phyloP scores from a whole-genome alignment of 2,329 filamentous ascomycete species.

The Claviceps quebecensis region DNA sequence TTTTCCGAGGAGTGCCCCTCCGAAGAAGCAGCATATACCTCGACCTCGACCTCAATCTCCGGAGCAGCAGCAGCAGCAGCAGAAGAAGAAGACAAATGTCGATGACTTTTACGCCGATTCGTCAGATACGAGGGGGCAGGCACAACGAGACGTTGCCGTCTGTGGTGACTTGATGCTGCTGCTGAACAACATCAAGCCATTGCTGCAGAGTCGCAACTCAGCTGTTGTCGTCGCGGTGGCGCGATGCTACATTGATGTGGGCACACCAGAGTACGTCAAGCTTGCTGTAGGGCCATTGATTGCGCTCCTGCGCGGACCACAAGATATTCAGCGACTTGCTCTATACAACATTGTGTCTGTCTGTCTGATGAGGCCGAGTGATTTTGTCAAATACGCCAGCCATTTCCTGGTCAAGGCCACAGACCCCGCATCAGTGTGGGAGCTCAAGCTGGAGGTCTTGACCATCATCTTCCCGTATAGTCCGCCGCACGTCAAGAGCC shows the following conservation, averaged over 20 bases:
- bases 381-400: conserved; percentile 78
- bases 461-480: conserved; percentile 83
- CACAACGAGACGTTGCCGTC: conserved; percentile 39
- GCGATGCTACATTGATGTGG: conserved; percentile 72
- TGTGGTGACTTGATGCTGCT: conserved; percentile 76
- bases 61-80: conserved; percentile 10
- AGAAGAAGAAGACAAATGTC: conserved; percentile 24
- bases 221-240: conserved; percentile 82
- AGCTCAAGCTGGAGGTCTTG: conserved; percentile 79
- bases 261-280: conserved; percentile 61
- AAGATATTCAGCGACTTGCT: conserved; percentile 79
- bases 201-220: conserved; percentile 84
- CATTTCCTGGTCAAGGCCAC: conserved; percentile 78
- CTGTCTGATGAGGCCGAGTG: conserved; percentile 56
- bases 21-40: conserved; percentile 26
- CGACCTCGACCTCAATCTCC: conserved; percentile 12
- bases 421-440: conserved; percentile 72
- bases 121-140: conserved; percentile 19
- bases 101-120: conserved; percentile 73
- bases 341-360: conserved; percentile 95
- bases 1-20: conserved; percentile 58
- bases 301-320: conserved; percentile 68
- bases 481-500: conserved; percentile 59
- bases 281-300: conserved; percentile 71
- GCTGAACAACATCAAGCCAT: conserved; percentile 63